A percentile compares a stretch with the other conserved stretches of the same genome.
Evolutionary conservation across 495 filamentous ascomycete genomes (phyloP).

Genomic region (Elasticomyces elasticus): DNA sequence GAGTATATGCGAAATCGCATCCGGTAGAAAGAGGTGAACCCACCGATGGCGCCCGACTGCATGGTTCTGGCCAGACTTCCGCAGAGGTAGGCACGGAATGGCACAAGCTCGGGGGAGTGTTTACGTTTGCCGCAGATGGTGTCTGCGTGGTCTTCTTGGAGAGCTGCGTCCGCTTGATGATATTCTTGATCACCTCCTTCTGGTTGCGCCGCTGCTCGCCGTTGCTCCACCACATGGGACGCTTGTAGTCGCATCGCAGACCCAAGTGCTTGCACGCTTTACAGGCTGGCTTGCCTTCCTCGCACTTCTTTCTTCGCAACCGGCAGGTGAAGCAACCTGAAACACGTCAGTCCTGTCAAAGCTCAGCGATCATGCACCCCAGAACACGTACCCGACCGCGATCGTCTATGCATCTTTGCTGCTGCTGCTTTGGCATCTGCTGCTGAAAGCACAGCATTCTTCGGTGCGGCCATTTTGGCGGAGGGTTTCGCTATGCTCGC

Average conservation of each 20-base stretch:
- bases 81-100: constrained; percentile 68
- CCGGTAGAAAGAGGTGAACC: constrained; percentile 67
- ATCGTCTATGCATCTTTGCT: constrained; percentile 81
- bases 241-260: constrained; percentile 86
- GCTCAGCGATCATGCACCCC: constrained; percentile 24
- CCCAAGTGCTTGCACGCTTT: constrained; percentile 80
- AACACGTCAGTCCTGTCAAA: constrained; percentile 12
- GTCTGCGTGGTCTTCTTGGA: constrained; percentile 61
- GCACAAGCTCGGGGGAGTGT: constrained; percentile 67
- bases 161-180: constrained; percentile 93
- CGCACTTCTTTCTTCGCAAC: constrained; percentile 92
- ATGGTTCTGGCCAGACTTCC: constrained; percentile 62
- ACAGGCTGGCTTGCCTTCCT: constrained; percentile 80
- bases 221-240: constrained; percentile 94
- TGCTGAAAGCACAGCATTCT: constrained; percentile 1
- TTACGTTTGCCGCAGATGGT: constrained; percentile 42
- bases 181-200: constrained; percentile 92
- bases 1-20: constrained; percentile 61
- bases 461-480: constrained; percentile 36
- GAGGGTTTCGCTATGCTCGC: constrained; percentile 26
- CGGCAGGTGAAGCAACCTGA: constrained; percentile 96
- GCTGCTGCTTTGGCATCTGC: constrained; percentile 47
- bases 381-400: constrained; percentile 69
- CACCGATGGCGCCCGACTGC: constrained; percentile 63
- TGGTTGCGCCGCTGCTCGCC: constrained; percentile 71